Evolutionary conservation across 1,284 basidiomycete genomes (phyloP), one percentile per base, ranked within the genome.

Genomic region (Puccinia horiana): DNA sequence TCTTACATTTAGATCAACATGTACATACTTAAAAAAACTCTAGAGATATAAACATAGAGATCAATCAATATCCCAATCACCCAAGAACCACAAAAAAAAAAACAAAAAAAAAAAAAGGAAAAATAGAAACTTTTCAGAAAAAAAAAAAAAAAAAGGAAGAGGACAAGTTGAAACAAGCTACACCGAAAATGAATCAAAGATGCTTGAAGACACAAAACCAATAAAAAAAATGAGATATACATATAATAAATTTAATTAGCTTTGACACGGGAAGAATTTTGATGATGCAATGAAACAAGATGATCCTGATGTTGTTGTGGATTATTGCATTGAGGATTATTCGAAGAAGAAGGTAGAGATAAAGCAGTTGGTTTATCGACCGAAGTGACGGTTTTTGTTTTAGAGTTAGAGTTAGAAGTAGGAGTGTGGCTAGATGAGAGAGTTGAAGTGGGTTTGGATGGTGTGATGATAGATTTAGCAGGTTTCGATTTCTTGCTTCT

Each of bases 401-500:
- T 37, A 12, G 40, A 11, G 0, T n/a, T 47, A n/a, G 37, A 26
- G 11, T 40, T 14, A n/a, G 63, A 20, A 5, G 35, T 67, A 67
- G 63, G 40, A 42, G 35, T 67, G 40, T 6, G 5, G 52, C 16
- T 23, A 18, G 52, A 8, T 54, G 65, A 29, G 23, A 11, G n/a
- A n/a, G n/a, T 29, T 2, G 42, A 69, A 47, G 42, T 44, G 12
- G 40, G 42, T 37, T 69, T 44, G 42, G n/a, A 42, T 23, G 44
- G 16, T 12, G 65, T 47, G 12, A 69, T n/a, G 42, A 69, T 42
- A 44, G 65, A 26, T 23, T 69, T 69, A 47, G n/a, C 29, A 26
- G 65, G 1, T 47, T 69, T 69, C 6, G 65, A 26, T 69, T 69
- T 69, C 65, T 69, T 69, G 20, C 65, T n/a, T 69, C 29, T 69